phyloP scores from a whole-genome alignment of 2,329 filamentous ascomycete species.

The Claviceps lovelessii region DNA sequence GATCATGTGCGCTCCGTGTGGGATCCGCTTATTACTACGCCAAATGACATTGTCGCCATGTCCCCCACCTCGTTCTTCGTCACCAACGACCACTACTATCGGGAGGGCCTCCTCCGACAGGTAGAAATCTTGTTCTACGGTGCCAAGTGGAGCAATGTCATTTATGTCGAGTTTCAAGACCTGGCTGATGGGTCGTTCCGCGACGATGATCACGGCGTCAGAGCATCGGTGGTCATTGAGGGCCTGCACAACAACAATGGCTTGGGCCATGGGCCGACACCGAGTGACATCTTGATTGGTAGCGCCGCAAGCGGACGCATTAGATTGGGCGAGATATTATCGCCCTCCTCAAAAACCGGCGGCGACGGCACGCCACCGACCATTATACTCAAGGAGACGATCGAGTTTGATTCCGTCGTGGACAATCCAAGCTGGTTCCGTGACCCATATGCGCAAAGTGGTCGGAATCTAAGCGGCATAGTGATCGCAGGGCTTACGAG shows the following conservation, averaged over 20 bases:
- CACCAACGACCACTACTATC: constrained; percentile 45
- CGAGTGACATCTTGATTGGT: constrained; percentile 27
- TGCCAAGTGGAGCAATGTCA: constrained; percentile 33
- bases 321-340: constrained; percentile 23
- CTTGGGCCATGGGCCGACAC: constrained; percentile 31
- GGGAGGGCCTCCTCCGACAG: constrained; percentile 28
- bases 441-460: constrained; percentile 33
- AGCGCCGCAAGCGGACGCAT: constrained; percentile 32
- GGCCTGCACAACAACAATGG: constrained; percentile 42
- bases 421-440: constrained; percentile 46
- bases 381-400: constrained; percentile 22
- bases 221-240: constrained; percentile 27
- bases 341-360: not conserved
- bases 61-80: constrained; percentile 37
- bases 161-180: constrained; percentile 27
- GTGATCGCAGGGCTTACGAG: constrained; percentile 33
- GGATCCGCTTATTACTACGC: constrained; percentile 39
- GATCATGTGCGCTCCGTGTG: constrained; percentile 37
- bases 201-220: constrained; percentile 21
- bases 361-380: constrained; percentile 5
- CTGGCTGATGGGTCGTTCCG: constrained; percentile 7
- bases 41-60: constrained; percentile 41
- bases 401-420: constrained; percentile 29
- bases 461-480: constrained; percentile 37
- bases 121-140: constrained; percentile 31